These are phyloP conservation scores for Debaryomyces coudertii DNA, from an alignment of 1,139 yeast species.

Conservation along the genomic window DNA sequence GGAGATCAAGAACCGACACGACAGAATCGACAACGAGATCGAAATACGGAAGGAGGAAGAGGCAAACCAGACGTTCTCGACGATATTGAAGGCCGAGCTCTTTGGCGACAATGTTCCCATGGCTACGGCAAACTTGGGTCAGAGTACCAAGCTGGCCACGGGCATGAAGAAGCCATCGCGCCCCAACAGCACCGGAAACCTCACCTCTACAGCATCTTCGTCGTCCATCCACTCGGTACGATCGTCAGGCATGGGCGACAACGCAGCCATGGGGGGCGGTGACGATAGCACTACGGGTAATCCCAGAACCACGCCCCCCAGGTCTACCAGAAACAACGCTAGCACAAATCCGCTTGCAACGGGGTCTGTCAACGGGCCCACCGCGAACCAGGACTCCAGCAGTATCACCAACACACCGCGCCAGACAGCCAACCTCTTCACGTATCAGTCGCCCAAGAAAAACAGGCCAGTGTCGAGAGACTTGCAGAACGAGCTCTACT, in stretches of 20 bases:
- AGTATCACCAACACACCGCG: slow-evolving; percentile 53
- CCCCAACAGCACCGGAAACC: slow-evolving; percentile 29
- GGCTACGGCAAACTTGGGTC: slow-evolving; percentile 43
- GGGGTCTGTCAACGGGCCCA: slow-evolving; percentile 3
- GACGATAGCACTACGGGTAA: slow-evolving; percentile 9
- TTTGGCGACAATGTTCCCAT: slow-evolving; percentile 84
- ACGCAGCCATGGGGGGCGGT: slow-evolving; percentile 2
- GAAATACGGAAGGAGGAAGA: slow-evolving; percentile 74
- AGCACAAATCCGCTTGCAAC: slow-evolving; percentile 7
- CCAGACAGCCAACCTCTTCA: slow-evolving; percentile 61
- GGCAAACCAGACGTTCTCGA: slow-evolving; percentile 84
- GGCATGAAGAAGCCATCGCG: slow-evolving; percentile 12
- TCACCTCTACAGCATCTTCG: slow-evolving; percentile 13
- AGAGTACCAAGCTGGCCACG: slow-evolving; percentile 8
- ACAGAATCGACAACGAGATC: slow-evolving; percentile 55
- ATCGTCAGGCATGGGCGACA: slow-evolving; percentile 10
- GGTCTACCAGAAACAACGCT: slow-evolving; percentile 16
- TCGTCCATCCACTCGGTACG: slow-evolving; percentile 14
- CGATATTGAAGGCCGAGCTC: slow-evolving; percentile 83
- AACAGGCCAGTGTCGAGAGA: slow-evolving; percentile 62
- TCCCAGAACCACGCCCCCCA: slow-evolving; percentile 27
- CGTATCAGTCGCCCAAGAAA: slow-evolving; percentile 71
- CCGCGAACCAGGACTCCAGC: slow-evolving; percentile 17
- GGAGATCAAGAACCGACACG: slow-evolving; percentile 31
- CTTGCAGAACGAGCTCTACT: slow-evolving; percentile 72